Evolutionary conservation across 2,329 filamentous ascomycete genomes (phyloP), one percentile per base, ranked within the genome.

Genomic region (Cercospora brassicicola): DNA sequence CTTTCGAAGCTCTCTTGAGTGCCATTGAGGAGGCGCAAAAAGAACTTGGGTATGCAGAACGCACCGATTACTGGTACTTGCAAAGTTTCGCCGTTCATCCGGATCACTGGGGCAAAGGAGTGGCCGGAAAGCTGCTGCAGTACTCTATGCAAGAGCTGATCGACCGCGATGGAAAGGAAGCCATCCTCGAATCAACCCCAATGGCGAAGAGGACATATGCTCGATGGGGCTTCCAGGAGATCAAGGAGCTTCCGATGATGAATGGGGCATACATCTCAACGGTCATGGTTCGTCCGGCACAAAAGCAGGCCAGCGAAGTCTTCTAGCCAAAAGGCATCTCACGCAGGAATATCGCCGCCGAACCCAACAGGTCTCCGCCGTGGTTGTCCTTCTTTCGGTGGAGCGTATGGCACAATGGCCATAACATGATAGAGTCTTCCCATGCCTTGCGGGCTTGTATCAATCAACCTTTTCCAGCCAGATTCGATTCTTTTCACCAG

Each of bases 341-440:
- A 76, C 10, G 73, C n/a, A 9, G 30, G 57, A 7, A 80, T 74
- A 76, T 84, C 89, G 0, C 94, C 95, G 0, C 95, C 95, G 82
- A 99, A 98, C 0, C 95, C 95, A 64, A 97, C 93, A 2, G 94
- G 94, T 67, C 90, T 86, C 74, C 93, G 88, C 69, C 83, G 85
- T 1, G 91, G 90, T 39, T 85, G 86, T 71, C 91, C 92, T 79
- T 94, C 91, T 33, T 67, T 64, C 0, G 64, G 64, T 8, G 79
- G 76, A 55, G 72, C 74, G 71, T 81, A 79, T 0, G 95, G 95
- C 75, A 98, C 78, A 74, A 99, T 92, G 11, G 94, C 92, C 85
- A 99, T 85, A 26, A 89, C 94, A 82, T 98, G 97, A 79, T 99
- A 99, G 23, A 97, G 83, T 81, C 90, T 94, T 0, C 95, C 95